Evolutionary conservation across 2,329 filamentous ascomycete species (phyloP).

Genomic region (Leptographium wingfieldii): DNA sequence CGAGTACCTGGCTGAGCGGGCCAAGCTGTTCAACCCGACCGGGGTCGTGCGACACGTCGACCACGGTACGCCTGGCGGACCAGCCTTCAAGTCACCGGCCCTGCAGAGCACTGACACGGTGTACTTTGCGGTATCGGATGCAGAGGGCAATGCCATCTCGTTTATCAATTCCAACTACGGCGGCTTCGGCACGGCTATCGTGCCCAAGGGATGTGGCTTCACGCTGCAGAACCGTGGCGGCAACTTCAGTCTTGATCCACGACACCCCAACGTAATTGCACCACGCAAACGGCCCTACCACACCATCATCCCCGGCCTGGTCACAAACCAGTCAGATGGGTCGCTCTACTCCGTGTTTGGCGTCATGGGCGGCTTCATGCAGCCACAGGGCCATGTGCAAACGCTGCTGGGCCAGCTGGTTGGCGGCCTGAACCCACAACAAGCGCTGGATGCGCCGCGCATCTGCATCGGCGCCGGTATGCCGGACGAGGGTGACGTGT

Average conservation of each 20-base stretch:
- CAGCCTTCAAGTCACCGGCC: constrained; percentile 48
- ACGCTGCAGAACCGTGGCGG: constrained; percentile 81
- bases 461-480: constrained; percentile 72
- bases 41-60: constrained; percentile 50
- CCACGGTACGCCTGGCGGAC: constrained; percentile 43
- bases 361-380: constrained; percentile 98
- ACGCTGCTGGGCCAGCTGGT: constrained; percentile 81
- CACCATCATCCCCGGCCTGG: constrained; percentile 89
- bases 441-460: constrained; percentile 81
- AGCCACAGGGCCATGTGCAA: constrained; percentile 92
- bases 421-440: constrained; percentile 70
- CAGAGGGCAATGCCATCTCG: constrained; percentile 74
- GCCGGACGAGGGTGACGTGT: constrained; percentile 44
- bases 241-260: constrained; percentile 61
- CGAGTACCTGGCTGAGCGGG: constrained; percentile 63
- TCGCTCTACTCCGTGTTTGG: constrained; percentile 78
- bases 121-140: constrained; percentile 79
- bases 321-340: constrained; percentile 63
- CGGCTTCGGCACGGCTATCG: constrained; percentile 77
- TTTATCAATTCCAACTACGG: constrained; percentile 96
- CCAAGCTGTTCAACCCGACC: constrained; percentile 39
- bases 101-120: constrained; percentile 84
- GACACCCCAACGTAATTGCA: constrained; percentile 69
- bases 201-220: constrained; percentile 79
- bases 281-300: constrained; percentile 88